Conservation (phyloP, 331 rosid genomes). For the Erythrophleum ivorense region DNA sequence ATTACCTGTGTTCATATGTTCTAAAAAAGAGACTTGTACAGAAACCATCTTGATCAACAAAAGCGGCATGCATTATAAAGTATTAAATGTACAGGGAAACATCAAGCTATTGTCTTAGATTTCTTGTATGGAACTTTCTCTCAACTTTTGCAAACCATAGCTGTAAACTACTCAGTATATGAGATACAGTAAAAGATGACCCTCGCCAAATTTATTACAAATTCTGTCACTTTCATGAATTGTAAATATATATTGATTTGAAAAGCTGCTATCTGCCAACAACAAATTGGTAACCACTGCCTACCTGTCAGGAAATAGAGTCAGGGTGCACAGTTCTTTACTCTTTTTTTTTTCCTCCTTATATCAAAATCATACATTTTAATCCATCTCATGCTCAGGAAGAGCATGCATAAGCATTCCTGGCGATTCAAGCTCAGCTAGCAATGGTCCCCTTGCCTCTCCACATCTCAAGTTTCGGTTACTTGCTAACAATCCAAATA, state of each 20-base stretch:
- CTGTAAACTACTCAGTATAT: neutral
- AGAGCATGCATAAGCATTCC: constrained; percentile 40
- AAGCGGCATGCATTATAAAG: neutral
- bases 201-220: constrained; percentile 21
- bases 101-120: neutral
- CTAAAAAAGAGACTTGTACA: neutral
- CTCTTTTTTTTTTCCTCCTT: neutral
- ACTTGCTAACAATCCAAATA: constrained; percentile 56
- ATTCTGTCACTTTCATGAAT: constrained; percentile 36
- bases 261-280: constrained; percentile 34
- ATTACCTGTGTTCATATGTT: neutral
- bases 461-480: constrained; percentile 49
- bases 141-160: constrained; percentile 3
- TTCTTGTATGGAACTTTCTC: neutral
- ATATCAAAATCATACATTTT: constrained; percentile 44
- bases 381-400: constrained; percentile 67
- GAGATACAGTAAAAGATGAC: constrained; percentile 1
- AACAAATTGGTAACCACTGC: constrained; percentile 34
- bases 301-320: constrained; percentile 39
- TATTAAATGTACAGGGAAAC: neutral
- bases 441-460: constrained; percentile 65
- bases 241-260: constrained; percentile 22
- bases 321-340: constrained; percentile 35
- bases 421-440: constrained; percentile 56
- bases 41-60: constrained; percentile 17